Percentiles rank a stretch among this genome's conserved stretches.
phyloP scores from a whole-genome alignment of 1,284 basidiomycete genomes.

The Cutaneotrichosporon cutaneum region DNA sequence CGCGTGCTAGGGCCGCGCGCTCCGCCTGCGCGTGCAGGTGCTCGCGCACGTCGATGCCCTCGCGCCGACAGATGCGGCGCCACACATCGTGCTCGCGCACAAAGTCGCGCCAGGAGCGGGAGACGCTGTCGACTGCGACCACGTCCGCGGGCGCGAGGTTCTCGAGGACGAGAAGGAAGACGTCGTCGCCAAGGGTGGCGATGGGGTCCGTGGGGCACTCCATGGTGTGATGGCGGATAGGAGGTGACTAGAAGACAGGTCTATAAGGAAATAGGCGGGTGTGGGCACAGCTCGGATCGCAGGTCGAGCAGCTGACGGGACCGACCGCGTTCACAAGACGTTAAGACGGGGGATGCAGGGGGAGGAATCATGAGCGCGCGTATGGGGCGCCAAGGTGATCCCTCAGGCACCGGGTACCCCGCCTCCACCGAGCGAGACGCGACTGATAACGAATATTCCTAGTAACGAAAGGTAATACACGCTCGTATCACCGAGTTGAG shows the following conservation, averaged over 20 bases:
- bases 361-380: too few relatives aligned
- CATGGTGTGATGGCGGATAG: constrained; percentile 1
- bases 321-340: too few relatives aligned
- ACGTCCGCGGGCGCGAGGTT: constrained; percentile 28
- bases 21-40: constrained; percentile 3
- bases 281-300: neutral
- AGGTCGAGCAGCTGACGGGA: too few relatives aligned
- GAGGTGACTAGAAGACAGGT: neutral
- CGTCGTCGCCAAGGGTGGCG: constrained; percentile 31
- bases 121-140: constrained; percentile 22
- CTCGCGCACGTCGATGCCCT: constrained; percentile 26
- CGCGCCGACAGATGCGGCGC: constrained; percentile 16
- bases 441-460: too few relatives aligned
- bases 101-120: constrained; percentile 27
- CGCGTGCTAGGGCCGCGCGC: neutral
- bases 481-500: too few relatives aligned
- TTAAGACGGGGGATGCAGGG: too few relatives aligned
- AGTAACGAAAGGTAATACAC: too few relatives aligned
- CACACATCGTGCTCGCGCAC: constrained; percentile 28
- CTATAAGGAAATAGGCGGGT: neutral
- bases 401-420: too few relatives aligned
- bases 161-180: constrained; percentile 35
- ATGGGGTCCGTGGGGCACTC: constrained; percentile 33
- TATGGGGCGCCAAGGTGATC: too few relatives aligned
- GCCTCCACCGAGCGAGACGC: too few relatives aligned